Conservation (phyloP, 2,329 filamentous ascomycete species). For the Cladophialophora chaetospira region DNA sequence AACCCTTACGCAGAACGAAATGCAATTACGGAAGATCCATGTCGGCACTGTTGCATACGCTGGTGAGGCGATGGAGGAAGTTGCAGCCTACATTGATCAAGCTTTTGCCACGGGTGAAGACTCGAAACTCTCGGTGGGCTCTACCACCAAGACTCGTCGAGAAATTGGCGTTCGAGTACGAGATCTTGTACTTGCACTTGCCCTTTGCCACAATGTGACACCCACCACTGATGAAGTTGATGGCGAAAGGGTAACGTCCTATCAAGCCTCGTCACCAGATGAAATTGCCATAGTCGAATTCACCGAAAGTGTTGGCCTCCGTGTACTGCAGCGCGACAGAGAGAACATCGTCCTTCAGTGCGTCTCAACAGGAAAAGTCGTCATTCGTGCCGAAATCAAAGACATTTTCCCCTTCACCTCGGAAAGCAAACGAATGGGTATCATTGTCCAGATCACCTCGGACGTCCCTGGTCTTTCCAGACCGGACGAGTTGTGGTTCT, state of each 20-base stretch:
- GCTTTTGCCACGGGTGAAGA: slow-evolving; percentile 63
- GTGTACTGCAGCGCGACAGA: slow-evolving; percentile 81
- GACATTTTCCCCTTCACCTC: slow-evolving; percentile 98
- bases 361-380: slow-evolving; percentile 68
- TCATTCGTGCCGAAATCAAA: slow-evolving; percentile 83
- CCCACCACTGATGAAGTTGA: slow-evolving; percentile 83
- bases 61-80: slow-evolving; percentile 98
- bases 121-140: slow-evolving; percentile 24
- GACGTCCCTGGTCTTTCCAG: slow-evolving; percentile 47
- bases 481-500: slow-evolving; percentile 91
- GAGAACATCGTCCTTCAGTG: slow-evolving; percentile 82
- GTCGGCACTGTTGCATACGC: slow-evolving; percentile 97
- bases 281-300: slow-evolving; percentile 97
- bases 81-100: slow-evolving; percentile 80
- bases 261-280: slow-evolving; percentile 95
- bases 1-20: slow-evolving; percentile 96
- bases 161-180: slow-evolving; percentile 93
- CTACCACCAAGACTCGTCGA: slow-evolving; percentile 77
- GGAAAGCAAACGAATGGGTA: slow-evolving; percentile 97
- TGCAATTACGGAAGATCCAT: slow-evolving; percentile 99
- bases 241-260: slow-evolving; percentile 75
- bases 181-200: slow-evolving; percentile 88
- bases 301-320: slow-evolving; percentile 88
- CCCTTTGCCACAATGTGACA: slow-evolving; percentile 95
- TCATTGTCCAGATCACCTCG: slow-evolving; percentile 81